Evolutionary conservation across 1,139 yeast species (phyloP).

Genomic region (Dujonia santamariae): DNA sequence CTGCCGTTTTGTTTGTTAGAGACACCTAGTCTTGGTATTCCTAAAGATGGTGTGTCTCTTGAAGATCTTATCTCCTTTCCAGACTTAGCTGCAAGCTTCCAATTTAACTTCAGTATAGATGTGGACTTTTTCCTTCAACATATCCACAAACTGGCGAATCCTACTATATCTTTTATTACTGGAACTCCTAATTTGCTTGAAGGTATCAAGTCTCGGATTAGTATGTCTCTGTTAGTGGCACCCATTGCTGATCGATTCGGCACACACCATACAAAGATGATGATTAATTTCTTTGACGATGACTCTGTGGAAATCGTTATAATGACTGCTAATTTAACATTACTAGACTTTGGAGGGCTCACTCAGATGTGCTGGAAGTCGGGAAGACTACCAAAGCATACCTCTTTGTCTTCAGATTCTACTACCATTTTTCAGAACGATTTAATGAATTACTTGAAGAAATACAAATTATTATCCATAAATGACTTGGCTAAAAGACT

Average conservation of each 20-base stretch:
- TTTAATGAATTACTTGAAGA: slow-evolving; percentile 38
- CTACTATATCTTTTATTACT: slow-evolving; percentile 29
- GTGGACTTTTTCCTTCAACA: slow-evolving; percentile 33
- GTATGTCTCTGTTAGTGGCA: too few relatives aligned
- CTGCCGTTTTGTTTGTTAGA: slow-evolving; percentile 6
- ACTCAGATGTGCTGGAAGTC: slow-evolving; percentile 69
- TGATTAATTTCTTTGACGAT: slow-evolving; percentile 52
- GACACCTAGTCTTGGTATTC: slow-evolving; percentile 4
- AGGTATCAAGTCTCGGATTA: slow-evolving; percentile 22
- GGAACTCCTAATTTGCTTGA: slow-evolving; percentile 21
- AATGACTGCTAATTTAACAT: slow-evolving; percentile 58
- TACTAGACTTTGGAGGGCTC: slow-evolving; percentile 50
- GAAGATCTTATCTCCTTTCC: slow-evolving; percentile 28
- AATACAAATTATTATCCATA: slow-evolving; percentile 33
- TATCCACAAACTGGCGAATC: slow-evolving; percentile 23
- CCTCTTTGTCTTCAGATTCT: background rate
- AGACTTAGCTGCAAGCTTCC: slow-evolving; percentile 37
- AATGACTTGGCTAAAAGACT: slow-evolving; percentile 27
- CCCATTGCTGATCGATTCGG: slow-evolving; percentile 34
- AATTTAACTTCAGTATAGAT: slow-evolving; percentile 50
- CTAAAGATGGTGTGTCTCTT: slow-evolving; percentile 16
- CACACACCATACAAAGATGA: slow-evolving; percentile 67
- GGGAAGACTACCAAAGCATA: slow-evolving; percentile 32
- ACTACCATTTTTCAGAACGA: slow-evolving; percentile 28
- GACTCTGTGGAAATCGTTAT: slow-evolving; percentile 47